These are phyloP conservation scores for Beauveria brongniartii DNA, from an alignment of 2,329 filamentous ascomycete genomes.

Conservation along the genomic window DNA sequence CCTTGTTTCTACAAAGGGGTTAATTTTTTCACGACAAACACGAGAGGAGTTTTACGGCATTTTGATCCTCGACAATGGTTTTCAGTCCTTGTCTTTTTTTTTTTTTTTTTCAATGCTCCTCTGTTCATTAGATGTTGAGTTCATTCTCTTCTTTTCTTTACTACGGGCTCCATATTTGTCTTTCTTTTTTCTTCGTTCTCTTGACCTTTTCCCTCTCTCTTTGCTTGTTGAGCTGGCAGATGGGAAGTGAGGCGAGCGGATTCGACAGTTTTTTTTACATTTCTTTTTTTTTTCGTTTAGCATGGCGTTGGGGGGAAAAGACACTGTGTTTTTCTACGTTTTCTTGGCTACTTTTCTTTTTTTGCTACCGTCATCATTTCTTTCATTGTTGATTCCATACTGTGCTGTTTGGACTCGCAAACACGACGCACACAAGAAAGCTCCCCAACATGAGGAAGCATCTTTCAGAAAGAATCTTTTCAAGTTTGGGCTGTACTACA, in stretches of 20 bases:
- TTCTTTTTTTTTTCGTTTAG: conserved; percentile 14
- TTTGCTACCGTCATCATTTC: neutral
- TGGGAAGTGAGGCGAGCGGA: neutral
- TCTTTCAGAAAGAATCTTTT: neutral
- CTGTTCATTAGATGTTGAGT: neutral
- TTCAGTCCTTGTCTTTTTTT: neutral
- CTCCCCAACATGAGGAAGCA: neutral
- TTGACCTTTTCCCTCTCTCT: neutral
- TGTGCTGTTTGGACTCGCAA: too few species aligned
- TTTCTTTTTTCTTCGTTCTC: neutral
- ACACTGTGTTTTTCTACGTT: conserved; percentile 6
- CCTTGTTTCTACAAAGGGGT: conserved; percentile 21
- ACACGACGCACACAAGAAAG: neutral
- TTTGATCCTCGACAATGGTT: neutral
- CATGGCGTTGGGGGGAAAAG: conserved; percentile 25
- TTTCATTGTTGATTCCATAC: neutral
- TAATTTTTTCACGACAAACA: conserved; percentile 19
- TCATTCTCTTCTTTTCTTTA: neutral
- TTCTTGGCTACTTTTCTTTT: conserved; percentile 9
- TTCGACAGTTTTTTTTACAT: neutral
- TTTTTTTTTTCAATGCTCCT: neutral
- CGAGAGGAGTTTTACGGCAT: conserved; percentile 13
- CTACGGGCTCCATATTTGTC: conserved; percentile 6
- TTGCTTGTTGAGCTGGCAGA: neutral
- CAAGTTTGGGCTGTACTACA: neutral